Evolutionary conservation across 1,284 basidiomycete species (phyloP), one percentile per base, ranked within the genome.

Genomic region (Volvariella surrecta): DNA sequence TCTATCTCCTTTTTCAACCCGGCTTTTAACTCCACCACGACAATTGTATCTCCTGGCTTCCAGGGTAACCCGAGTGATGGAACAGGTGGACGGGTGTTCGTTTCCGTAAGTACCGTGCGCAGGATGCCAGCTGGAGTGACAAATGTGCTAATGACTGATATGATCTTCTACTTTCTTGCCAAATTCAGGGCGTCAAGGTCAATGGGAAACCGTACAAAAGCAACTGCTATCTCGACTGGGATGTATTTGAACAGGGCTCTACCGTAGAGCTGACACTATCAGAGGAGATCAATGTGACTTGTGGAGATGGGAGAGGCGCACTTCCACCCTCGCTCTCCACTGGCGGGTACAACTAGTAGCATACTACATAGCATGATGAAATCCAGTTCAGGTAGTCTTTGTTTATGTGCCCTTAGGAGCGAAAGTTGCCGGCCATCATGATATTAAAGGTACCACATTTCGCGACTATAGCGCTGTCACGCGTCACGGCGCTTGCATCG

Each of bases 211-310:
- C 66, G 9, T 79, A 75, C 67, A 68, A 73, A 45, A 78, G 76
- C 2, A 77, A 70, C 49, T 81, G 77, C 46, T 80, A 70, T 52
- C 56, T 80, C 42, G 76, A 79, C 24, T 80, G 76, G 76, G 73
- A 76, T 37, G 71, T 72, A 11, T 80, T 80, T 51, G 63, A 60
- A 9, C 57, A 52, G 3, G 76, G 76, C 3, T 66, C 73, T 3
- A 59, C 67, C 13, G 64, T 81, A 20, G 68, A 76, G 55, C 56
- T 81, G 19, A 74, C 74, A 39, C 54, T 81, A 34, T 75, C 73
- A 4, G 61, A 70, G 44, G 64, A 77, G 52, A 70, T 73, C 41
- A 67, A 60, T 34, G 62, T 73, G 2, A 60, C 66, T 1, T 80
- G 77, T 54, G 78, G 77, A 7, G 54, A 55, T 2, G 68, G 63